Percentiles rank a stretch among this genome's conserved stretches.
Evolutionary conservation across 1,284 basidiomycete species (phyloP).

Genomic region (Naganishia cerealis): DNA sequence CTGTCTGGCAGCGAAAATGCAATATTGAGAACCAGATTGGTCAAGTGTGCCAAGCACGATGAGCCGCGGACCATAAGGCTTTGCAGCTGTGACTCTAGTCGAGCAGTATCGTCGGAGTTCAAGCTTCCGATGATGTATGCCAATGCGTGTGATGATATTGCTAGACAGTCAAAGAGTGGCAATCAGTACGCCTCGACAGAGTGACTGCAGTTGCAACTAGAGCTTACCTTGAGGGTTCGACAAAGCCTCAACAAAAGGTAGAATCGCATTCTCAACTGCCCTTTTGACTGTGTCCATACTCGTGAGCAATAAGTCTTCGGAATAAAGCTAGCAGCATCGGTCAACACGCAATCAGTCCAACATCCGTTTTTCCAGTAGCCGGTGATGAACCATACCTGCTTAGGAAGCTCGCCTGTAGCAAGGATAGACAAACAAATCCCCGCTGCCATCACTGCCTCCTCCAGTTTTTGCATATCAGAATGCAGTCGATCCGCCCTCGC

Average conservation of each 20-base stretch:
- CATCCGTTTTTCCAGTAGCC: neutral
- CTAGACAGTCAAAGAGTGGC: neutral
- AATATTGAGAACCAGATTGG: slow-evolving; percentile 22
- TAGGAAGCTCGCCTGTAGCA: slow-evolving; percentile 72
- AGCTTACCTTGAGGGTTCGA: slow-evolving; percentile 53
- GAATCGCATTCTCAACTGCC: slow-evolving; percentile 73
- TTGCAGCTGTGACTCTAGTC: slow-evolving; percentile 1
- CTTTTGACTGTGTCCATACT: slow-evolving; percentile 76
- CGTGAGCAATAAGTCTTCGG: slow-evolving; percentile 81
- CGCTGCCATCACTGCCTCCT: slow-evolving; percentile 72
- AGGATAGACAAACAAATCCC: slow-evolving; percentile 78
- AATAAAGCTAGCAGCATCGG: slow-evolving; percentile 65
- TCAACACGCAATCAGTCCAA: slow-evolving; percentile 30
- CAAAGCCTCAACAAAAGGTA: slow-evolving; percentile 79
- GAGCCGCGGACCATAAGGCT: slow-evolving; percentile 1
- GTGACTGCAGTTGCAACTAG: no score
- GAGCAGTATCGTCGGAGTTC: neutral
- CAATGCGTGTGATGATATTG: slow-evolving; percentile 3
- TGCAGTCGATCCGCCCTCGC: slow-evolving; percentile 61
- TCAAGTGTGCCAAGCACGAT: slow-evolving; percentile 6
- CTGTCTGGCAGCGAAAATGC: slow-evolving; percentile 23
- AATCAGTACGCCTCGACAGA: neutral
- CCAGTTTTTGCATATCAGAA: slow-evolving; percentile 60
- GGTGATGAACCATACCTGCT: slow-evolving; percentile 63
- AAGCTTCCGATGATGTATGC: slow-evolving; percentile 11